Base-by-base conservation (phyloP, 768 basidiomycete genomes). In the Rhodotorula taiwanensis region DNA sequence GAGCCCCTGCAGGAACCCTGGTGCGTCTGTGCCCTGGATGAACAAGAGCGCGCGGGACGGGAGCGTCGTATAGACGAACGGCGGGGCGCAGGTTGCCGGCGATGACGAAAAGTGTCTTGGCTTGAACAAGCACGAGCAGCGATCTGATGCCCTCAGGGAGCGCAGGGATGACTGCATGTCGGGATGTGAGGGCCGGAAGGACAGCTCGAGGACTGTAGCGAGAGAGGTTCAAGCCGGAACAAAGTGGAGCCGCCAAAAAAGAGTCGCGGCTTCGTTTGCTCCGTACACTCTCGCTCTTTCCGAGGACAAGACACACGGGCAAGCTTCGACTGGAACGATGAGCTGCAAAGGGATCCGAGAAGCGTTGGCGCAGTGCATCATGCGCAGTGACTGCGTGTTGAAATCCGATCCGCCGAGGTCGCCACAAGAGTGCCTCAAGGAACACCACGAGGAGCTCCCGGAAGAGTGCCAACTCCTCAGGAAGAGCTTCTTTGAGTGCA, bases 401-500 rank as follows among this genome's bases (percentile, higher is more conserved):
- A 88, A 87, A 73, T 79, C 89, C 36, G 83, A 85, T 4, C 62
- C 67, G 23, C 48, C 67, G 0, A 77, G 79, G 57, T 79, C 87
- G n/a, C 91, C 91, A 2, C 59, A 68, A 43, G 86, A 88, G 36
- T 94, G 91, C 76, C 80, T 94, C 52, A 83, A 81, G 71, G 73
- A 87, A 31, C 87, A 92, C 76, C 77, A 76, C 28, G 78, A 84
- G 57, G 86, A 89, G 66, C 80, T 94, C 30, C 89, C 91, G 4
- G 84, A 87, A 70, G 81, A 86, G 70, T 94, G 91, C 74, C 83
- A 83, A 73, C 81, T 83, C 31, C 77, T 94, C 58, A 81, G 91
- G 55, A 84, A 83, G 75, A 88, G 88, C 16, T 84, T 87, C 1
- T 91, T 87, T 70, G 88, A 93, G 69, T 94, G 91, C 78, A 94